Conservation (phyloP, 306 rosid species). For the Fragaria ananassa region DNA sequence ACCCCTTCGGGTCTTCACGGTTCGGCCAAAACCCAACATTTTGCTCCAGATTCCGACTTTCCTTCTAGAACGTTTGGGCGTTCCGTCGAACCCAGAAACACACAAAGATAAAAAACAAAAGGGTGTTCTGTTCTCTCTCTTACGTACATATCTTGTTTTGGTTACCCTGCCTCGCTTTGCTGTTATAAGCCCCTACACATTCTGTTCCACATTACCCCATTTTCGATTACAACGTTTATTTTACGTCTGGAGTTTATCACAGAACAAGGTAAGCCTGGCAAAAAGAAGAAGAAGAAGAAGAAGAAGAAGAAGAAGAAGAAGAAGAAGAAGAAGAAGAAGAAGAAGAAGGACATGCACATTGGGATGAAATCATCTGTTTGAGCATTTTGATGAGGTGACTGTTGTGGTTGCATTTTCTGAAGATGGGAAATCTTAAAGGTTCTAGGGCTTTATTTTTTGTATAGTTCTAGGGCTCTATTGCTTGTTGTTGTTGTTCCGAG, state of each 20-base stretch:
- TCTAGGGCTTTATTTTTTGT: neutral
- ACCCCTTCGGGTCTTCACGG: conserved; percentile 15
- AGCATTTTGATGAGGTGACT: conserved; percentile 2
- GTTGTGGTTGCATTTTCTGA: conserved; percentile 2
- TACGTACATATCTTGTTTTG: neutral
- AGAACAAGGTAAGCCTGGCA: neutral
- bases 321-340: neutral
- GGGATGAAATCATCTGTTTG: neutral
- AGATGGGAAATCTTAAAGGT: neutral
- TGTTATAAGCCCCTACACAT: neutral
- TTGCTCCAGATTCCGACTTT: neutral
- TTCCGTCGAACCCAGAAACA: conserved; percentile 1
- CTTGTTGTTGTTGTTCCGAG: neutral
- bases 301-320: neutral
- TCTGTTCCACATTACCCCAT: neutral
- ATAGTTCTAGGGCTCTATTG: neutral
- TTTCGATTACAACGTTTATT: neutral
- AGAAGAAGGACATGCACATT: neutral
- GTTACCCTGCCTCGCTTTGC: neutral
- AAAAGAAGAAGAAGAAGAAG: neutral
- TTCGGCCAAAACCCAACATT: conserved; percentile 12
- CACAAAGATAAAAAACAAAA: neutral
- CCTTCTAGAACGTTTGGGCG: conserved; percentile 3
- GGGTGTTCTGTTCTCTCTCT: neutral
- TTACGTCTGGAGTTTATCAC: neutral